A percentile compares a stretch with the other conserved stretches of the same genome.
phyloP scores from a whole-genome alignment of 179 eudicot species.

The Heliamphora ciliata region DNA sequence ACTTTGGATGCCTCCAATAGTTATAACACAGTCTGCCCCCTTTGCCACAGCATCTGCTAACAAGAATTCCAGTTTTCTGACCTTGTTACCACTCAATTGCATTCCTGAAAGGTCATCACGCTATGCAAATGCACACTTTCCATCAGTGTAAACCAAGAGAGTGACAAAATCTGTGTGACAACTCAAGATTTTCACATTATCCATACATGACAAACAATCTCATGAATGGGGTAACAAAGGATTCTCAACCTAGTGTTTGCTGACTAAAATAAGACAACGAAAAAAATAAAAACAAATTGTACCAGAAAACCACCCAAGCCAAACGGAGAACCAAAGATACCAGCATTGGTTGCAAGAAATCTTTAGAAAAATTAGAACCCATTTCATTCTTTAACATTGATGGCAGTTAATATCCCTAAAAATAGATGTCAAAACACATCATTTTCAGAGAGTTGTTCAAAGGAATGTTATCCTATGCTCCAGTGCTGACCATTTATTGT shows the following conservation, averaged over 20 bases:
- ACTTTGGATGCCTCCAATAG: slow-evolving; percentile 98
- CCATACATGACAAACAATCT: neutral
- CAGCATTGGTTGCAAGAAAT: neutral
- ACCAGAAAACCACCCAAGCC: neutral
- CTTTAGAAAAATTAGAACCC: neutral
- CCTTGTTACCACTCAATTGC: slow-evolving; percentile 98
- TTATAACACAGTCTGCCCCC: slow-evolving; percentile 83
- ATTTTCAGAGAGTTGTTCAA: neutral
- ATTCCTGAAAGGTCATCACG: slow-evolving; percentile 98
- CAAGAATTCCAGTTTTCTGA: slow-evolving; percentile 89
- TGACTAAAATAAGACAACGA: neutral
- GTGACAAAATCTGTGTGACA: neutral
- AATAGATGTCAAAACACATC: neutral
- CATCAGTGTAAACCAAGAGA: slow-evolving; percentile 20
- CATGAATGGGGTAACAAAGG: neutral
- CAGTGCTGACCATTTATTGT: neutral
- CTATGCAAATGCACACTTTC: slow-evolving; percentile 34
- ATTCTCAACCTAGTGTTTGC: neutral
- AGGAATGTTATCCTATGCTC: neutral
- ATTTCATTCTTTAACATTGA: neutral
- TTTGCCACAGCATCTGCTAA: slow-evolving; percentile 93
- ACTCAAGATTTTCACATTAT: neutral
- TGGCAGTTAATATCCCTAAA: neutral
- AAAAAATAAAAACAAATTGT: neutral
- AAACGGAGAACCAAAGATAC: neutral